phyloP scores from a whole-genome alignment of 768 basidiomycete genomes.

The button mushroom (Agaricus bisporus) region DNA sequence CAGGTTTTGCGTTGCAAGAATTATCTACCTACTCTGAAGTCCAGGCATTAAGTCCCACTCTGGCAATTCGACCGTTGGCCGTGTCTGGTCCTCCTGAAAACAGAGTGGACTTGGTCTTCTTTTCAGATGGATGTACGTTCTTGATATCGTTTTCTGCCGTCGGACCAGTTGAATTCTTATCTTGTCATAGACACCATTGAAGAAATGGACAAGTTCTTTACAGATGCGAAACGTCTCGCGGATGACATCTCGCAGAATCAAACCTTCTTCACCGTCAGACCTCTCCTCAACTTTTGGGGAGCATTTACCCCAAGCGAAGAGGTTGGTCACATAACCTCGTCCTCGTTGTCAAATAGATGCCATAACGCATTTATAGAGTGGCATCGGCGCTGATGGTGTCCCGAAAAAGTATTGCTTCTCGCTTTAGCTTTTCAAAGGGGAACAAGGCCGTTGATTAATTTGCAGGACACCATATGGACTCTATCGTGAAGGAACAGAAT shows the following conservation, averaged over 20 bases:
- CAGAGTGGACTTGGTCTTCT: conserved; percentile 71
- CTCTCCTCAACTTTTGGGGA: conserved; percentile 77
- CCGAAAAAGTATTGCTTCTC: conserved; percentile 54
- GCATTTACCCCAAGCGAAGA: conserved; percentile 72
- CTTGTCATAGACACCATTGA: conserved; percentile 38
- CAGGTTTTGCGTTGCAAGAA: background rate
- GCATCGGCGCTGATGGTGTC: conserved; percentile 59
- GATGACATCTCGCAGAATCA: conserved; percentile 66
- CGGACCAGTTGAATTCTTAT: background rate
- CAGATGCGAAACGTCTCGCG: conserved; percentile 62
- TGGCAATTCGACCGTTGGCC: conserved; percentile 52
- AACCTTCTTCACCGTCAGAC: conserved; percentile 71
- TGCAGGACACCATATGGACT: conserved; percentile 68
- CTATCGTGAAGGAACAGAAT: conserved; percentile 73
- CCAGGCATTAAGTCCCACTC: conserved; percentile 26
- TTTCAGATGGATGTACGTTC: conserved; percentile 69
- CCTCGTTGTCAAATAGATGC: background rate
- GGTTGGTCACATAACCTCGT: conserved; percentile 28
- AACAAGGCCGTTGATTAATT: background rate
- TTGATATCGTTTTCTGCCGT: background rate
- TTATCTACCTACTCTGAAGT: background rate
- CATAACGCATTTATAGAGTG: conserved; percentile 43
- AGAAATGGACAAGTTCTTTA: conserved; percentile 59
- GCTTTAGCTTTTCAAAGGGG: background rate
- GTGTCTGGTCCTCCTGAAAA: conserved; percentile 58